phyloP scores from a whole-genome alignment of 495 filamentous ascomycete genomes.

The Bryoglossum gracile region DNA sequence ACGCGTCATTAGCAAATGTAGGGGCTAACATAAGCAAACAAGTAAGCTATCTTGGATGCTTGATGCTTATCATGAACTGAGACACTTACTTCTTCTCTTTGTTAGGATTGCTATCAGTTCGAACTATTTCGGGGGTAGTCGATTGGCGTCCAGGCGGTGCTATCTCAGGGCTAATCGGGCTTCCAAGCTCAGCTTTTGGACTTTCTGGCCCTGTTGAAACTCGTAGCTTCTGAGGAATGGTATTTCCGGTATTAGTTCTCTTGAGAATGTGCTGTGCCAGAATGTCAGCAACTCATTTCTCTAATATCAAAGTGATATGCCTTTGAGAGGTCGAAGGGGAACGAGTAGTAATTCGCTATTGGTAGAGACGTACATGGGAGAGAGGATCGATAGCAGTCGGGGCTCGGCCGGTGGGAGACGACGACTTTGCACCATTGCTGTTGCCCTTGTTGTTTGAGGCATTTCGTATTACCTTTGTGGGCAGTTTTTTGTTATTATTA shows the following conservation, averaged over 20 bases:
- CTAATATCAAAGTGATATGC: neutral
- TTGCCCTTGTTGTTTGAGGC: constrained; percentile 19
- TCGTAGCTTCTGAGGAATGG: constrained; percentile 59
- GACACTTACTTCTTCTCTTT: constrained; percentile 36
- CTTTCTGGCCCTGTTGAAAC: constrained; percentile 38
- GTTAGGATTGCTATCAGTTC: constrained; percentile 35
- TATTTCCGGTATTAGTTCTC: constrained; percentile 70
- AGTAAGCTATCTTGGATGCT: neutral
- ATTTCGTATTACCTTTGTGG: constrained; percentile 26
- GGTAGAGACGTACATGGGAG: constrained; percentile 44
- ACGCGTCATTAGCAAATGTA: constrained; percentile 25
- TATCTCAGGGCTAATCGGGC: constrained; percentile 37
- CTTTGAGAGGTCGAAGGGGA: neutral
- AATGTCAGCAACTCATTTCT: constrained; percentile 8
- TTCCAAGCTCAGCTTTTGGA: constrained; percentile 45
- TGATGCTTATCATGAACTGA: constrained; percentile 8
- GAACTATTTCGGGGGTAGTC: constrained; percentile 26
- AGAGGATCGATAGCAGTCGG: constrained; percentile 45
- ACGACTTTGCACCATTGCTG: constrained; percentile 14
- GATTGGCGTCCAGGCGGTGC: constrained; percentile 31
- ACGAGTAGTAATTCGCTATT: too few relatives aligned
- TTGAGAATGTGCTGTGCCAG: constrained; percentile 56
- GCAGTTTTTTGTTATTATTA: constrained; percentile 26
- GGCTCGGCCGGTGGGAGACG: constrained; percentile 12
- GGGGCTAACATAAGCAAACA: constrained; percentile 1